Evolutionary conservation across 1,139 yeast genomes (phyloP), one percentile per base, ranked within the genome.

Genomic region (Candida buenavistaensis): DNA sequence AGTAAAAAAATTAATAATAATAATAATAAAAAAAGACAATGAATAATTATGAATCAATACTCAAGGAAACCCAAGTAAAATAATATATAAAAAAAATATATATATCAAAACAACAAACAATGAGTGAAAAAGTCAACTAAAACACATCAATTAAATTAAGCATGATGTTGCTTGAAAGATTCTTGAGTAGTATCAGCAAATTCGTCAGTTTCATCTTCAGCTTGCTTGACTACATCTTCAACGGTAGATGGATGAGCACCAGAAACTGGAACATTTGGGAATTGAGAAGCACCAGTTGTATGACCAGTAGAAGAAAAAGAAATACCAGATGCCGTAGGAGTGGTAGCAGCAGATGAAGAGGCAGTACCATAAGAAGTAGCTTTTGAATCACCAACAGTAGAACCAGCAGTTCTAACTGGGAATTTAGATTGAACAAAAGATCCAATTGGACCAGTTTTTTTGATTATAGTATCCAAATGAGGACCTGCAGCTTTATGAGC

Each of bases 351-450:
- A 30, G n/a, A n/a, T n/a, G n/a, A n/a, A n/a, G n/a, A n/a, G n/a
- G 57, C 50, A 37, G 59, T 41, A 14, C 49, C 48, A 40, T 48
- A 60, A 31, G 58, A 45, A 32, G 64, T 32, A 23, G 59, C 65
- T 55, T 51, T 70, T 42, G 57, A 60, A 38, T 62, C 60, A 43
- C 82, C 79, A 46, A 84, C 82, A 36, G 85, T 79, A 34, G 84
- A 67, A 36, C 87, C 82, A 34, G 86, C 86, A 47, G 87, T 80
- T 77, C 87, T 80, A 44, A 78, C 75, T 39, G 85, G 83, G 52
- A 80, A 59, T 57, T 77, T 73, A 38, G 79, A 72, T 54, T 75
- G 63, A 51, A 82, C 62, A 49, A 76, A 77, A 27, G 71, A 53
- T 35, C 80, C 78, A 39, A 81, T 75, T 39, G 90, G 92, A 32